These are phyloP conservation scores for Schizonepeta tenuifolia DNA, from an alignment of 257 asterid species.

Conservation along the genomic window DNA sequence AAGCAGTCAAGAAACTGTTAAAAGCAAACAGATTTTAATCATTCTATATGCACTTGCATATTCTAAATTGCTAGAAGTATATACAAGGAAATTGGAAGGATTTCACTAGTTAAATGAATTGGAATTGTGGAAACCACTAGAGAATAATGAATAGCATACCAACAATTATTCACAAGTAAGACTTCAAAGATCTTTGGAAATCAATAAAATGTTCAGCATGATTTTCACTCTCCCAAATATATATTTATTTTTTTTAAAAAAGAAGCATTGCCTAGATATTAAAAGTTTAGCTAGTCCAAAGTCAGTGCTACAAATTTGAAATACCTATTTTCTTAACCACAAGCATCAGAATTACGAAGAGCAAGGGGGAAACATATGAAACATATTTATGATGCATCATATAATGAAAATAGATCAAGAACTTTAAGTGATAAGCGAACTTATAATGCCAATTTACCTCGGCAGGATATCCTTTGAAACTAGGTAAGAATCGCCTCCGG, in stretches of 20 bases:
- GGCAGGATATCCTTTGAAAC: conserved; percentile 76
- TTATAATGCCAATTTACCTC: conserved; percentile 59
- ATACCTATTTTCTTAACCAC: too few species aligned
- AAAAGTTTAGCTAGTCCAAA: background rate
- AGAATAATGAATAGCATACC: too few species aligned
- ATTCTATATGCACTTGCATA: background rate
- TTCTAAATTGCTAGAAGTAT: background rate
- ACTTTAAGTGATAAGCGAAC: background rate
- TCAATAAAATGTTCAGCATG: background rate
- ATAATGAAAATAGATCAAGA: background rate
- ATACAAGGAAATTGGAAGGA: too few species aligned
- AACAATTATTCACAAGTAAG: too few species aligned
- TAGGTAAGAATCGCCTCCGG: conserved; percentile 79
- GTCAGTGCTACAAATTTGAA: background rate
- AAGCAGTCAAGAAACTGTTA: background rate
- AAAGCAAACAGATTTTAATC: background rate
- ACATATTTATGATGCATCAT: too few species aligned
- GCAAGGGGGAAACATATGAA: too few species aligned
- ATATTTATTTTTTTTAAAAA: too few species aligned
- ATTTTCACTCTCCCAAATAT: too few species aligned
- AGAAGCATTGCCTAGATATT: background rate
- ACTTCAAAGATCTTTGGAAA: background rate
- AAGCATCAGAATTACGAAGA: too few species aligned
- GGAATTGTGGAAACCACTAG: too few species aligned
- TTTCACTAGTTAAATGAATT: too few species aligned